Percentiles rank a stretch among this genome's conserved stretches.
These are phyloP conservation scores for Aspergillus tubingensis DNA, from an alignment of 2,329 filamentous ascomycete genomes.

Conservation along the genomic window DNA sequence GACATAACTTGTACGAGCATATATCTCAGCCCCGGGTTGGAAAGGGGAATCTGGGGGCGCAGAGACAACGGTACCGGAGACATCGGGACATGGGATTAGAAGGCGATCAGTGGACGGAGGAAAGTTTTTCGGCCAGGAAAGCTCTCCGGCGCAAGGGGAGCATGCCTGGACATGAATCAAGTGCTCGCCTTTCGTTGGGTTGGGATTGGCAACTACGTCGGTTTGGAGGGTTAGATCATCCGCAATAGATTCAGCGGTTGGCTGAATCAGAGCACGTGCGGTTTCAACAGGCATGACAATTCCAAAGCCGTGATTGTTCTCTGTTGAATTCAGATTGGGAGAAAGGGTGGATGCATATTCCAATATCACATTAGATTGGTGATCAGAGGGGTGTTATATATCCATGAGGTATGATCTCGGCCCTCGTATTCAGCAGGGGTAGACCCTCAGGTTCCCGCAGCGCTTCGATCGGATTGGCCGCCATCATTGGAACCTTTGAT, in stretches of 20 bases:
- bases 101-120: constrained; percentile 23
- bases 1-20: constrained; percentile 38
- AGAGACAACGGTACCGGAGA: constrained; percentile 43
- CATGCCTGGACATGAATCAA: constrained; percentile 44
- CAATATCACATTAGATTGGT: neutral
- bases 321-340: neutral
- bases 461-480: too few relatives aligned
- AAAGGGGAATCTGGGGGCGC: constrained; percentile 41
- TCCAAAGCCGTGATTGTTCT: neutral
- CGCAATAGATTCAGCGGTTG: constrained; percentile 1
- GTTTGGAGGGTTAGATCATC: constrained; percentile 10
- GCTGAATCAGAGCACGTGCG: constrained; percentile 18
- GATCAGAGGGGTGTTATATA: neutral
- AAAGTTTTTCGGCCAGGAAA: constrained; percentile 45
- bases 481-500: neutral
- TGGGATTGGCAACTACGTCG: constrained; percentile 22
- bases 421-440: too few relatives aligned
- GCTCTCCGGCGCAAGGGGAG: constrained; percentile 46
- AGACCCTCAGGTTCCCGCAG: too few relatives aligned
- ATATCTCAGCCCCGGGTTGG: constrained; percentile 42
- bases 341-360: neutral
- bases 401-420: neutral
- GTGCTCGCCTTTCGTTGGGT: constrained; percentile 33
- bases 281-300: neutral
- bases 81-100: constrained; percentile 46